Conservation (phyloP, 116 monocot species). For the Trichopus zeylanicus region DNA sequence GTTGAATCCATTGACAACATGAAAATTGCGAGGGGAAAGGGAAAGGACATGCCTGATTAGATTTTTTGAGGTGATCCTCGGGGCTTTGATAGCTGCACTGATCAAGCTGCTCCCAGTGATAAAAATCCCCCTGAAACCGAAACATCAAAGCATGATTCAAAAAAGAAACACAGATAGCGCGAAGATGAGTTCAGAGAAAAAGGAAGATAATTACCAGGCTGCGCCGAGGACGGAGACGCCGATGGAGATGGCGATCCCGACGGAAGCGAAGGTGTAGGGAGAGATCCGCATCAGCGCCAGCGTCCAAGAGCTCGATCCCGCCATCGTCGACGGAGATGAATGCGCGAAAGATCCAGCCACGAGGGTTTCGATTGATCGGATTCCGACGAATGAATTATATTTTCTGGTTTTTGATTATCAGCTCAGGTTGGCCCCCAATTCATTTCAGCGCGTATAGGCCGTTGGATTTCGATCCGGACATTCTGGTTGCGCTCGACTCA, state of each 20-base stretch:
- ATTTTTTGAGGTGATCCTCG: constrained; percentile 95
- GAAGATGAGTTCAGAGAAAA: not conserved
- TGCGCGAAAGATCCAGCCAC: too few relatives aligned
- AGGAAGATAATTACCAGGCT: constrained; percentile 50
- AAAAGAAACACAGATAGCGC: not conserved
- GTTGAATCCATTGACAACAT: not conserved
- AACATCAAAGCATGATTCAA: not conserved
- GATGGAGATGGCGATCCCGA: constrained; percentile 96
- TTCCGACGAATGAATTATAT: too few relatives aligned
- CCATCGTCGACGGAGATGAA: constrained; percentile 21
- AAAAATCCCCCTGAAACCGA: constrained; percentile 74
- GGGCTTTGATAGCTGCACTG: constrained; percentile 94
- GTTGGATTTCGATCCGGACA: too few relatives aligned
- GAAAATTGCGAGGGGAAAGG: not conserved
- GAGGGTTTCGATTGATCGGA: too few relatives aligned
- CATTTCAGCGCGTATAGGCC: too few relatives aligned
- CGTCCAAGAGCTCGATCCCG: constrained; percentile 56
- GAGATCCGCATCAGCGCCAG: constrained; percentile 77
- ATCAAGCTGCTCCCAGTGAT: constrained; percentile 99
- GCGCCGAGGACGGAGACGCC: constrained; percentile 94
- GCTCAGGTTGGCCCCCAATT: too few relatives aligned
- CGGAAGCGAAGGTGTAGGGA: constrained; percentile 81
- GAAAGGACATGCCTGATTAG: constrained; percentile 58
- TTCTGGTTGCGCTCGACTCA: too few relatives aligned
- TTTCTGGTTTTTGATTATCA: too few relatives aligned